Conservation (phyloP, 2,329 filamentous ascomycete genomes). For the Epichloe elymi region DNA sequence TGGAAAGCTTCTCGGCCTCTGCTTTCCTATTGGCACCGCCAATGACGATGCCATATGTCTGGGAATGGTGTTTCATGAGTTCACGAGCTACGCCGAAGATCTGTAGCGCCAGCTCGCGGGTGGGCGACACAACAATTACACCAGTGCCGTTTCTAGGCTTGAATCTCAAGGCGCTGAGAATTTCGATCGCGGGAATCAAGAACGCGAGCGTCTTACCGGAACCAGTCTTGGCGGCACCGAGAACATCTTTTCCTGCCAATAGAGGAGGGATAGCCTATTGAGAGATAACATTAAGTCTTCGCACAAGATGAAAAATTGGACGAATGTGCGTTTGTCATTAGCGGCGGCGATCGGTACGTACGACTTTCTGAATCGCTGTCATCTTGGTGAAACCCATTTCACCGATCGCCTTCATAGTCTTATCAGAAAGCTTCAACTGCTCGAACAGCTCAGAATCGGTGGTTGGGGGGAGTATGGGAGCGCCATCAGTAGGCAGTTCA, state of each 20-base stretch:
- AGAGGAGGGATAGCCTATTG: slow-evolving; percentile 63
- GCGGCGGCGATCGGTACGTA: slow-evolving; percentile 8
- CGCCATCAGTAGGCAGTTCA: slow-evolving; percentile 24
- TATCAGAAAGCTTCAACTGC: slow-evolving; percentile 74
- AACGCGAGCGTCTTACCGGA: slow-evolving; percentile 94
- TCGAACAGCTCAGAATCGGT: slow-evolving; percentile 59
- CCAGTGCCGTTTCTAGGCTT: slow-evolving; percentile 91
- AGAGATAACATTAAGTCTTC: neutral
- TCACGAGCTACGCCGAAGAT: slow-evolving; percentile 93
- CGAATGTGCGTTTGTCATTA: neutral
- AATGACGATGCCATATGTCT: slow-evolving; percentile 89
- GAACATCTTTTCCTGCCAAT: slow-evolving; percentile 78
- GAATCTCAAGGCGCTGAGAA: slow-evolving; percentile 79
- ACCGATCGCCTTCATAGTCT: slow-evolving; percentile 74
- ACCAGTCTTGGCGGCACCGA: slow-evolving; percentile 91
- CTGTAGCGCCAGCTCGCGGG: slow-evolving; percentile 84
- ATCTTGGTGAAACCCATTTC: slow-evolving; percentile 92
- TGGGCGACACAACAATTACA: slow-evolving; percentile 85
- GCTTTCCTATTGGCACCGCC: slow-evolving; percentile 84
- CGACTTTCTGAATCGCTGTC: slow-evolving; percentile 81
- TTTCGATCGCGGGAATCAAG: slow-evolving; percentile 85
- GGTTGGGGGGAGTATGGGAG: slow-evolving; percentile 41
- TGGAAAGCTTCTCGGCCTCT: slow-evolving; percentile 85
- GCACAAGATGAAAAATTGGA: neutral
- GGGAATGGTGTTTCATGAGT: slow-evolving; percentile 86